phyloP scores from a whole-genome alignment of 805 yeast genomes.

The Zygoascus flipseniorum region DNA sequence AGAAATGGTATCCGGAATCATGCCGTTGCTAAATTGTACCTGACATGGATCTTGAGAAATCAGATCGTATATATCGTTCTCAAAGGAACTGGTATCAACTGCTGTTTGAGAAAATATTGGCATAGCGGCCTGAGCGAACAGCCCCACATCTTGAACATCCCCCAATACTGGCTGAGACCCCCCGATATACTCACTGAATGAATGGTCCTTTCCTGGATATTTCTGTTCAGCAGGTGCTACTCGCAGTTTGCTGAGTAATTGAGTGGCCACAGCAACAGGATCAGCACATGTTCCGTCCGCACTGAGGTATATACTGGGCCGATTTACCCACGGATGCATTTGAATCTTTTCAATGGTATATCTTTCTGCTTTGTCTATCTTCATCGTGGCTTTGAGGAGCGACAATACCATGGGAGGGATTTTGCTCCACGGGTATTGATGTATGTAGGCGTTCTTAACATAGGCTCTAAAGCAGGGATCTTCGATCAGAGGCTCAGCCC shows the following conservation, averaged over 20 bases:
- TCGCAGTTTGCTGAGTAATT: constrained; percentile 30
- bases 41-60: constrained; percentile 45
- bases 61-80: constrained; percentile 18
- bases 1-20: constrained; percentile 13
- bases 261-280: constrained; percentile 42
- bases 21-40: constrained; percentile 33
- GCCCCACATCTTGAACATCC: neutral
- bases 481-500: constrained; percentile 56
- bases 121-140: neutral
- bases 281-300: constrained; percentile 45
- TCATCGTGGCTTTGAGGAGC: constrained; percentile 50
- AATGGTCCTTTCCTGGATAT: neutral
- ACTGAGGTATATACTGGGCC: constrained; percentile 43
- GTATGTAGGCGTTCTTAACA: constrained; percentile 37
- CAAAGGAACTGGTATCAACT: neutral
- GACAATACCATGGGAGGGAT: constrained; percentile 43
- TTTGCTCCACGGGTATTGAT: constrained; percentile 46
- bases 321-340: constrained; percentile 76
- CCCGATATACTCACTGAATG: neutral
- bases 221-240: constrained; percentile 40
- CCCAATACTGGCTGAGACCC: constrained; percentile 8
- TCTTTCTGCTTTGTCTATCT: constrained; percentile 62
- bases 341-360: constrained; percentile 53
- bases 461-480: constrained; percentile 42
- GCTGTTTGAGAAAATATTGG: constrained; percentile 5